Evolutionary conservation across 805 yeast species (phyloP).

Genomic region (Candida hungchunana): DNA sequence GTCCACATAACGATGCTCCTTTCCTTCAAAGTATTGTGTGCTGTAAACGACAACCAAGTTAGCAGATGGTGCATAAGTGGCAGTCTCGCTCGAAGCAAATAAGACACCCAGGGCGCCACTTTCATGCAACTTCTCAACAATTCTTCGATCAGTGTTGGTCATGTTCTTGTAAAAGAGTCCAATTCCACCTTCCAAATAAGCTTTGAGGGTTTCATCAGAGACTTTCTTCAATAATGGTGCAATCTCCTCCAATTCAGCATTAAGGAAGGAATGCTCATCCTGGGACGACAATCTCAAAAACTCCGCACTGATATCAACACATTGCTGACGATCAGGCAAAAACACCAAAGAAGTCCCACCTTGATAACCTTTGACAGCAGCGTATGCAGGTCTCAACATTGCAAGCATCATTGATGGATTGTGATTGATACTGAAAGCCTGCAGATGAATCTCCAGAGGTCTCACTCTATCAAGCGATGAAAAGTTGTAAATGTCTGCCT

Average conservation of each 20-base stretch:
- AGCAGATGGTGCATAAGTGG: slow-evolving; percentile 46
- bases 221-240: slow-evolving; percentile 40
- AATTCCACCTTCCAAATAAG: slow-evolving; percentile 52
- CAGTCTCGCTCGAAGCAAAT: slow-evolving; percentile 58
- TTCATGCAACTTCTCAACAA: slow-evolving; percentile 49
- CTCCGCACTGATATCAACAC: slow-evolving; percentile 48
- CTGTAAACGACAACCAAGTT: slow-evolving; percentile 59
- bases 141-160: slow-evolving; percentile 46
- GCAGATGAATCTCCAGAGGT: slow-evolving; percentile 56
- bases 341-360: slow-evolving; percentile 44
- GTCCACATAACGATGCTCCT: slow-evolving; percentile 64
- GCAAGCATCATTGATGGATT: slow-evolving; percentile 49
- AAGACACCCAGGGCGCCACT: slow-evolving; percentile 50
- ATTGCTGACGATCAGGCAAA: slow-evolving; percentile 51
- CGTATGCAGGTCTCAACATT: slow-evolving; percentile 46
- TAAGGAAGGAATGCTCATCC: slow-evolving; percentile 37
- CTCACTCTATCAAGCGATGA: slow-evolving; percentile 54
- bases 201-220: slow-evolving; percentile 41
- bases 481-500: slow-evolving; percentile 62
- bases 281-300: slow-evolving; percentile 35
- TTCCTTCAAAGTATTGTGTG: slow-evolving; percentile 68
- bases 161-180: slow-evolving; percentile 60
- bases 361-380: slow-evolving; percentile 32
- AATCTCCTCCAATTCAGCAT: slow-evolving; percentile 35
- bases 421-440: slow-evolving; percentile 42